These are phyloP conservation scores for Apiotrichum laibachii DNA, from an alignment of 1,284 basidiomycete species.

Conservation along the genomic window DNA sequence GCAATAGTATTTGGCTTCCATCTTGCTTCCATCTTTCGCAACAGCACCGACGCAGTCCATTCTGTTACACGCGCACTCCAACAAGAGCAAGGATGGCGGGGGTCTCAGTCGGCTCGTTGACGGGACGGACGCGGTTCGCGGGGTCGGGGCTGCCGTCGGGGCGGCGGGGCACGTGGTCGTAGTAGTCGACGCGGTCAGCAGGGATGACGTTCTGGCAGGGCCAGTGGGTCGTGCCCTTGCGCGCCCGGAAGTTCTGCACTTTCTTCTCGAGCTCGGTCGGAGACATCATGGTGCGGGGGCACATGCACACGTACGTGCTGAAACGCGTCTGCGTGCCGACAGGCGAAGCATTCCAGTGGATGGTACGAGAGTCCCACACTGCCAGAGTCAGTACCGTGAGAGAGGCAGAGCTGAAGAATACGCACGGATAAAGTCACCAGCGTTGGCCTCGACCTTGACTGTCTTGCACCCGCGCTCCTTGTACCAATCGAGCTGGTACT, in stretches of 20 bases:
- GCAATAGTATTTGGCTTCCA: no score
- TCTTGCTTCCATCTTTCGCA: no score
- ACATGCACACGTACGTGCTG: constrained; percentile 23
- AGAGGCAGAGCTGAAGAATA: not conserved
- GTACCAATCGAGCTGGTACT: constrained; percentile 20
- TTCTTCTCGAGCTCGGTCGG: no score
- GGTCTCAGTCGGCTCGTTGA: not conserved
- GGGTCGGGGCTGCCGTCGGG: constrained; percentile 19
- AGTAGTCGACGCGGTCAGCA: constrained; percentile 1
- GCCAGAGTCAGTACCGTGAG: no score
- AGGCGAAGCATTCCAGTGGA: constrained; percentile 27
- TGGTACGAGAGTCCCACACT: constrained; percentile 28
- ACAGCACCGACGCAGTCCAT: no score
- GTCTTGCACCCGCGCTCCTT: constrained; percentile 16
- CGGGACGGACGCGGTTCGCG: constrained; percentile 14
- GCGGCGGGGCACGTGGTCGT: constrained; percentile 19
- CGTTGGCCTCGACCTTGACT: constrained; percentile 19
- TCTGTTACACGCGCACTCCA: no score
- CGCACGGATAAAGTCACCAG: constrained; percentile 23
- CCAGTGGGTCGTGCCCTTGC: no score
- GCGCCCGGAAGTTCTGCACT: no score
- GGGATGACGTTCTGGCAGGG: no score
- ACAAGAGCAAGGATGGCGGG: not conserved
- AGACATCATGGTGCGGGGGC: no score
- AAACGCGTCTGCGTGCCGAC: constrained; percentile 22